Evolutionary conservation across 225 moss, liverwort and hornwort genomes (phyloP).

Genomic region (Takakia lepidozioides): DNA sequence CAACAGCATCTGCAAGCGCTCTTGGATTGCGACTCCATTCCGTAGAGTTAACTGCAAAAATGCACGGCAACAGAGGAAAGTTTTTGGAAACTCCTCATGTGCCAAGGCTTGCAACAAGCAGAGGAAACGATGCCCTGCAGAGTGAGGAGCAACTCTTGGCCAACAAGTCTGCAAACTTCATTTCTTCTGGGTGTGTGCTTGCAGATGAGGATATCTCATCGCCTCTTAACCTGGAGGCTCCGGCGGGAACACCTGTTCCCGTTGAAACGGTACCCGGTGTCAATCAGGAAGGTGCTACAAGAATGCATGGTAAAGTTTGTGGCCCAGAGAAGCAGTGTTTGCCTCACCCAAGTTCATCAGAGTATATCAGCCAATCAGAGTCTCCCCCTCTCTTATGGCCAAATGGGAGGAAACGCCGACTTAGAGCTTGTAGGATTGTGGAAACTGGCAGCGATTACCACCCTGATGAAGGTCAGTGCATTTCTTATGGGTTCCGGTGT

Average conservation of each 20-base stretch:
- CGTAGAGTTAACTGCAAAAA: conserved; percentile 14
- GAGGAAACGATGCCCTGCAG: not conserved
- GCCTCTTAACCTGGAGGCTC: conserved; percentile 2
- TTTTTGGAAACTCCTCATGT: not conserved
- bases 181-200: too few relatives aligned
- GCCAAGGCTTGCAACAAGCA: not conserved
- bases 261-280: not conserved
- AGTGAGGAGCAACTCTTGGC: too few relatives aligned
- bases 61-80: not conserved
- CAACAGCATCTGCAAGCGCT: not conserved
- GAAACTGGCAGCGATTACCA: conserved; percentile 7
- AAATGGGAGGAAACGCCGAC: conserved; percentile 21
- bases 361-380: conserved; percentile 3
- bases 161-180: not conserved
- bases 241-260: not conserved
- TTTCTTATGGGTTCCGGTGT: too few relatives aligned
- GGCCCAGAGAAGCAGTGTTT: too few relatives aligned
- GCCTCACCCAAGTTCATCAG: too few relatives aligned
- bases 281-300: too few relatives aligned
- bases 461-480: not conserved
- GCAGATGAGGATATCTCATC: not conserved
- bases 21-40: conserved; percentile 21
- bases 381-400: conserved; percentile 30
- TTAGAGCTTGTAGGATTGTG: conserved; percentile 15
- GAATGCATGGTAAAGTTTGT: too few relatives aligned